phyloP scores from a whole-genome alignment of 139 green algal species.

The Chlamydomonas sphaeroides region DNA sequence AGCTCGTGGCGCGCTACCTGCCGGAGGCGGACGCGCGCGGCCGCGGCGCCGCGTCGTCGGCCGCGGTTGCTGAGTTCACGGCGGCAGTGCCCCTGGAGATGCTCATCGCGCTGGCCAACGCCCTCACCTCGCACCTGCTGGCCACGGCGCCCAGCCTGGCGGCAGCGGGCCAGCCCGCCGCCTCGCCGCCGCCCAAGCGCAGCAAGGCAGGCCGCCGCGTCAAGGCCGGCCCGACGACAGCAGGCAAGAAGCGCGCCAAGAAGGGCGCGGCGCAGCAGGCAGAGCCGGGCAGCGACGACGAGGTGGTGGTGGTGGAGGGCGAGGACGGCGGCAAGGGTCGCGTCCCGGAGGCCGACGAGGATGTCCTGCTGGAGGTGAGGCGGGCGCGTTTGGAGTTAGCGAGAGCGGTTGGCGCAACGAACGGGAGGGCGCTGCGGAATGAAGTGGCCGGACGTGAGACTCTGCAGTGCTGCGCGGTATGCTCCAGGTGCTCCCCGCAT shows the following conservation, averaged over 20 bases:
- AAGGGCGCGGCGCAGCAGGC: constrained; percentile 8
- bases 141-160: constrained; percentile 19
- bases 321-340: too few relatives aligned
- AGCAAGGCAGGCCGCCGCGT: background rate
- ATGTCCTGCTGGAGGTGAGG: too few relatives aligned
- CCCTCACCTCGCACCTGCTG: constrained; percentile 65
- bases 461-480: too few relatives aligned
- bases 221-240: background rate
- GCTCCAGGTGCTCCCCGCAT: too few relatives aligned
- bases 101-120: constrained; percentile 49
- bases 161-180: background rate
- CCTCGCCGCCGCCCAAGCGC: constrained; percentile 7
- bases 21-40: background rate
- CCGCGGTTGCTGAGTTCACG: constrained; percentile 2
- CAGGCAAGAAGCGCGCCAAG: constrained; percentile 38
- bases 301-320: background rate
- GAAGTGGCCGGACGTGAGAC: too few relatives aligned
- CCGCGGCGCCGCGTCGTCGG: background rate
- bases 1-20: constrained; percentile 51
- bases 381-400: too few relatives aligned
- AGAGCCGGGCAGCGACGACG: background rate
- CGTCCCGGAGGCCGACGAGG: too few relatives aligned
- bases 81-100: constrained; percentile 62
- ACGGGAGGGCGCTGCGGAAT: too few relatives aligned
- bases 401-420: too few relatives aligned